phyloP scores from a whole-genome alignment of 1,139 yeast genomes.

The Taphrina populina region DNA sequence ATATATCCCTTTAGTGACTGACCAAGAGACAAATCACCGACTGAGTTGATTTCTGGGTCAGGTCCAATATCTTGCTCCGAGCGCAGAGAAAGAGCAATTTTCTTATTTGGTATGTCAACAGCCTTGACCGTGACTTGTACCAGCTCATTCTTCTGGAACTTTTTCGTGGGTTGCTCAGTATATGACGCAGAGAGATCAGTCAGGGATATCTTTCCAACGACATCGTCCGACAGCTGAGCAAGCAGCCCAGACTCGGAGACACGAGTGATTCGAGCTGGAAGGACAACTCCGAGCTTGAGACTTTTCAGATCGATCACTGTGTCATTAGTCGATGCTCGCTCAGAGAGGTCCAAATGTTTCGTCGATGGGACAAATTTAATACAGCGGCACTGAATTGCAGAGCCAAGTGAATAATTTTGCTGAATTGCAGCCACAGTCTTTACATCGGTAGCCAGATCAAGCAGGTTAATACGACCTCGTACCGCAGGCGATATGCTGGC shows the following conservation, averaged over 20 bases:
- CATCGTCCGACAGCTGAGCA: conserved; percentile 50
- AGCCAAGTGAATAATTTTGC: conserved; percentile 66
- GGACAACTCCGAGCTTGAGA: conserved; percentile 53
- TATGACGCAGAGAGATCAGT: conserved; percentile 81
- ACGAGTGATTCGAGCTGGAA: conserved; percentile 67
- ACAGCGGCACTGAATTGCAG: conserved; percentile 63
- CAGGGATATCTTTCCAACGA: conserved; percentile 60
- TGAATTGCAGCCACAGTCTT: conserved; percentile 53
- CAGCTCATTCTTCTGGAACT: conserved; percentile 57
- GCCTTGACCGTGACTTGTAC: conserved; percentile 51
- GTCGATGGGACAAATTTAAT: conserved; percentile 57
- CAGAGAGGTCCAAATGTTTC: conserved; percentile 54
- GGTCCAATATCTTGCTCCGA: conserved; percentile 39
- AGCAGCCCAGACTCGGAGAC: conserved; percentile 62
- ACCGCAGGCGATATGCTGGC: conserved; percentile 68
- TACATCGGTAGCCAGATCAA: conserved; percentile 51
- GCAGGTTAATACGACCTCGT: conserved; percentile 64
- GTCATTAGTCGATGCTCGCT: conserved; percentile 48
- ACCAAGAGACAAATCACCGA: conserved; percentile 64
- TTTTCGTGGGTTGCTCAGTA: conserved; percentile 51
- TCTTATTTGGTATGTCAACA: conserved; percentile 42
- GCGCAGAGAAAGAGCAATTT: conserved; percentile 44
- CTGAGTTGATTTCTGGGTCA: conserved; percentile 55
- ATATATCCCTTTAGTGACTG: conserved; percentile 76
- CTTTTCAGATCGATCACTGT: conserved; percentile 22